Base-by-base conservation (phyloP, 1,284 basidiomycete species). In the Golubevia sp. region DNA sequence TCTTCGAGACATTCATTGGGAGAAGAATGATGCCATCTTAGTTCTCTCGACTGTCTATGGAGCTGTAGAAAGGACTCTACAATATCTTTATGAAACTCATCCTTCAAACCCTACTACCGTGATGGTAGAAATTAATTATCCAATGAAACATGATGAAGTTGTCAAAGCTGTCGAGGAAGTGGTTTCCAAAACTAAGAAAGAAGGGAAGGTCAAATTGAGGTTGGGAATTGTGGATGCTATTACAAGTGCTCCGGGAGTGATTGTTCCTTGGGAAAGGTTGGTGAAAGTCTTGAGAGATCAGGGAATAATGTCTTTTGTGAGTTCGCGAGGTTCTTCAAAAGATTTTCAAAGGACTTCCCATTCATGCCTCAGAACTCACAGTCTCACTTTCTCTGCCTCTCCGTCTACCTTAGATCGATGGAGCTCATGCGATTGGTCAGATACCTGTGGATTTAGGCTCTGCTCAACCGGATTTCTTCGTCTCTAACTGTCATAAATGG, bases 151-250 rank as follows among this genome's bases (percentile, higher is more conserved):
- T 54, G 64, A 68, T 25, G 62, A 73, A 26, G 62, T 78, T 0
- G 38, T 78, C 0, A 77, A 85, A 0, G 70, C 76, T 4, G 92
- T 91, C 72, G 84, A 85, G 27, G 82, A 84, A 0, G 76, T 69
- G 2, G 70, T 77, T 34, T 65, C 56, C 49, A 49, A 61, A 7
- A 66, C 78, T 6, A 63, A 78, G 63, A 73, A 79, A 44, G 77
- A 84, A 62, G 81, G 73, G 89, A 89, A 86, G 30, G 11, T 34
- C 30, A 34, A 34, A 11, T 65, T 78, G 30, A 23, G 63, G 0
- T n/a, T 94, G 21, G 90, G 90, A 0, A 79, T 95, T 6, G 88
- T 96, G 20, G 94, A 96, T 80, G 85, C 87, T 20, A 90, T 96
- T 66, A 85, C 87, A 0, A 89, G 91, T 1, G 86, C 86, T 49